Base-by-base conservation (phyloP, 2,329 filamentous ascomycete species). In the Aspergillus fijiensis region DNA sequence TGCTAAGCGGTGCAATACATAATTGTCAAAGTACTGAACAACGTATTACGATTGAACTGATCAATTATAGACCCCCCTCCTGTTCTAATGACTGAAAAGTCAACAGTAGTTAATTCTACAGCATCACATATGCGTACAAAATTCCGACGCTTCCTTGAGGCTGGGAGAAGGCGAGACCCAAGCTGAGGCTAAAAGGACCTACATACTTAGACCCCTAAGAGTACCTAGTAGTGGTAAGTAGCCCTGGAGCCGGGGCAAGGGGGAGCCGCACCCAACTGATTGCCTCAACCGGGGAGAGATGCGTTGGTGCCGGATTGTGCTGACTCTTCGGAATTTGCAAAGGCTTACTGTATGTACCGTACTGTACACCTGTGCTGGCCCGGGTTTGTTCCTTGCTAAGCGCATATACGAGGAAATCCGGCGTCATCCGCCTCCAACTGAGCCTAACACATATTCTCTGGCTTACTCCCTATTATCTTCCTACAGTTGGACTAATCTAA, bases 191-290 rank as follows among this genome's bases (percentile, higher is more conserved):
- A 9, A 29, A 3, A 29, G 27, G 7, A 9, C 27, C 7, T 29
- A 9, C 27, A 9, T 29, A 29, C 27, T 27, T 2, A 27, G 27
- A 27, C 27, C 27, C 5, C 27, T 27, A 9, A 27, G 7, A 29
- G 27, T 27, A 27, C 25, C 25, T 27, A 52, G 21, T 23, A 23
- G 23, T 23, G 42, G 42, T 48, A 49, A 27, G 23, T 21, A 60
- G 51, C 33, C 42, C 21, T 51, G 59, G 63, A 58, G 60, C 27
- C 27, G 27, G 27, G 27, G 7, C 27, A 56, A 58, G 47, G 52
- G 64, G 56, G 65, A 67, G 65, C 65, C 65, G 65, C 65, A 67
- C 62, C 65, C 65, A 67, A 66, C 65, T 66, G 60, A 48, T 42
- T 48, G 42, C 52, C 52, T 42, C 52, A 55, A 33, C 39, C 25